Conservation (phyloP, 2,329 filamentous ascomycete species). For the Bisporella sp. region DNA sequence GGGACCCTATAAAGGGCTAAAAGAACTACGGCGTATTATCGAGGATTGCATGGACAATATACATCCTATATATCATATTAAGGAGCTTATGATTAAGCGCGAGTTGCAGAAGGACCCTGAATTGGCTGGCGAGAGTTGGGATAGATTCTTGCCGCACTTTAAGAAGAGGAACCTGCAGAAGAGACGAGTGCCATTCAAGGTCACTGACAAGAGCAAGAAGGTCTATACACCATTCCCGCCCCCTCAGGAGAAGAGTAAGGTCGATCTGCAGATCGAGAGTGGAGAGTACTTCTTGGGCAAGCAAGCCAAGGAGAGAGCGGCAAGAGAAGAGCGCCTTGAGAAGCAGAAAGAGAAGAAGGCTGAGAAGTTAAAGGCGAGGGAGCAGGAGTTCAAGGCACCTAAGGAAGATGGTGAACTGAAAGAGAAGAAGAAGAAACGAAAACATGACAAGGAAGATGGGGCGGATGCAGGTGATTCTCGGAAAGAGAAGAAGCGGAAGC, state of each 20-base stretch:
- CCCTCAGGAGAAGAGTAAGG: slow-evolving; percentile 96
- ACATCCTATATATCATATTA: slow-evolving; percentile 86
- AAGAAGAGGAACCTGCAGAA: slow-evolving; percentile 88
- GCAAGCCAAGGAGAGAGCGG: slow-evolving; percentile 80
- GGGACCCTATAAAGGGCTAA: slow-evolving; percentile 87
- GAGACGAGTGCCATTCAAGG: slow-evolving; percentile 71
- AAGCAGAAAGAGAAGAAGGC: slow-evolving; percentile 82
- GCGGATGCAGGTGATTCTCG: slow-evolving; percentile 14
- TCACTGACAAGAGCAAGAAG: slow-evolving; percentile 93
- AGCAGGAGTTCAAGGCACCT: slow-evolving; percentile 81
- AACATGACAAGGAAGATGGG: slow-evolving; percentile 16
- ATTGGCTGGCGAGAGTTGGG: slow-evolving; percentile 85
- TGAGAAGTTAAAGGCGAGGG: slow-evolving; percentile 78
- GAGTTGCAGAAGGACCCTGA: slow-evolving; percentile 86
- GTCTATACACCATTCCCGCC: slow-evolving; percentile 95
- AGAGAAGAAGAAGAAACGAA: slow-evolving; percentile 45
- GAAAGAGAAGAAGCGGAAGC: slow-evolving; percentile 19
- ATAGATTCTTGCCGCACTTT: slow-evolving; percentile 93
- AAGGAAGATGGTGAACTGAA: slow-evolving; percentile 57
- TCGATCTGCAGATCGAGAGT: slow-evolving; percentile 94
- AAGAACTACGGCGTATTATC: slow-evolving; percentile 82
- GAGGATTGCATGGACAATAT: slow-evolving; percentile 97
- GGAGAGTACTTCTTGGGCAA: slow-evolving; percentile 96
- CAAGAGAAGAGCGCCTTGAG: slow-evolving; percentile 72
- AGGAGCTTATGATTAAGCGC: slow-evolving; percentile 89